Base-by-base conservation (phyloP, 225 moss, liverwort and hornwort genomes). In the Polytrichum commune region DNA sequence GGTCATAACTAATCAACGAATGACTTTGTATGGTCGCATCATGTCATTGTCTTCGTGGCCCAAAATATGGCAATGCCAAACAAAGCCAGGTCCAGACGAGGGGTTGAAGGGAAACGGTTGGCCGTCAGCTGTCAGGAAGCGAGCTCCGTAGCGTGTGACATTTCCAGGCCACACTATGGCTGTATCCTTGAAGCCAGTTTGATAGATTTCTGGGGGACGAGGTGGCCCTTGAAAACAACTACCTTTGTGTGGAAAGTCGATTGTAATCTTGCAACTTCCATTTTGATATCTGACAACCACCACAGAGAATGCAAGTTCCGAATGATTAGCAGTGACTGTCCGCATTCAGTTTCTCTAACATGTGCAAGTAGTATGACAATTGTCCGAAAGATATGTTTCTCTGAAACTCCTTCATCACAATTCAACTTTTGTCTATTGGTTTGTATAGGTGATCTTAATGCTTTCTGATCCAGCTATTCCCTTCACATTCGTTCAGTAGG, bases 21-120 rank as follows among this genome's bases (percentile, higher is more conserved):
- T 58, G 29, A 69, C 24, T 35, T 35, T 35, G 33, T 66, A 66
- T 5, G 76, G 76, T 18, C 76, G 64, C 76, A 76, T 76, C 76
- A 76, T 76, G 55, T 76, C 76, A 8, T 76, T 76, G 57, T 76
- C 76, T 25, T 76, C 76, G 27, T 76, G 76, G 26, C 70, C 76
- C 9, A 76, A 63, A 35, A 76, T 76, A 27, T 76, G 76, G 56
- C 76, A 76, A 25, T 76, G 76, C 69, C 69, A 76, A 25, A 70
- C 19, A 29, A 70, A 76, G 9, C 76, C 76, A 22, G 76, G 76
- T 7, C 70, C 76, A 4, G 69, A 27, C 22, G 35, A 32, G n/a
- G 69, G 62, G 7, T 76, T 56, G 56, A 76, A 76, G 18, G 35
- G 70, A 8, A 70, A 76, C 1, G 6, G 66, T 27, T n/a, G 28